Evolutionary conservation across 2,329 filamentous ascomycete species (phyloP).

Genomic region (Elsinoe fawcettii): DNA sequence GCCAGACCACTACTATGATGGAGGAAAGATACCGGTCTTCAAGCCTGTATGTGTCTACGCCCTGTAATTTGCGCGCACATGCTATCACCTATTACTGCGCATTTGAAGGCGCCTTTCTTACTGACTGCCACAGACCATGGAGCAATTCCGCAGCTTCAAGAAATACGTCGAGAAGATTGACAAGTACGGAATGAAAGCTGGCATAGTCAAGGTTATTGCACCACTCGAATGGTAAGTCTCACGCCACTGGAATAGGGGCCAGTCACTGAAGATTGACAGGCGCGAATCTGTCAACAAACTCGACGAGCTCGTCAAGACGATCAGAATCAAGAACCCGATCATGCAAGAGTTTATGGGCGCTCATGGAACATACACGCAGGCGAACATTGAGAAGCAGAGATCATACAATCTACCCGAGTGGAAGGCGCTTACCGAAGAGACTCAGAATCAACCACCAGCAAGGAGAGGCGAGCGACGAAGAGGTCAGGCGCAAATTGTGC

Average conservation of each 20-base stretch:
- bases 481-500: constrained; percentile 42
- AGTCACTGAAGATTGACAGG: constrained; percentile 36
- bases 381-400: constrained; percentile 91
- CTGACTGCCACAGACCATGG: constrained; percentile 57
- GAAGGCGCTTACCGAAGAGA: constrained; percentile 87
- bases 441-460: constrained; percentile 90
- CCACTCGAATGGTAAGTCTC: constrained; percentile 77
- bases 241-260: background rate
- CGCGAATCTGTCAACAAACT: constrained; percentile 64
- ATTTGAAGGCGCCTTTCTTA: background rate
- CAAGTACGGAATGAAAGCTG: constrained; percentile 92
- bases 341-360: constrained; percentile 97
- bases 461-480: constrained; percentile 73
- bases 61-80: background rate
- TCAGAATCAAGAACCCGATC: constrained; percentile 92
- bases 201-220: constrained; percentile 92
- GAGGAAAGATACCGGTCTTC: constrained; percentile 81
- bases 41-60: constrained; percentile 56
- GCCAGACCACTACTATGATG: constrained; percentile 81
- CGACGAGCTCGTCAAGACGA: constrained; percentile 79
- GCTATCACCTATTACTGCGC: constrained; percentile 14
- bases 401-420: constrained; percentile 96
- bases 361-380: constrained; percentile 90
- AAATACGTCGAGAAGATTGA: constrained; percentile 86
- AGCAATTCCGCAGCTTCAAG: constrained; percentile 90